Conservation (phyloP, 139 green algal genomes). For the Chlorella sp. region DNA sequence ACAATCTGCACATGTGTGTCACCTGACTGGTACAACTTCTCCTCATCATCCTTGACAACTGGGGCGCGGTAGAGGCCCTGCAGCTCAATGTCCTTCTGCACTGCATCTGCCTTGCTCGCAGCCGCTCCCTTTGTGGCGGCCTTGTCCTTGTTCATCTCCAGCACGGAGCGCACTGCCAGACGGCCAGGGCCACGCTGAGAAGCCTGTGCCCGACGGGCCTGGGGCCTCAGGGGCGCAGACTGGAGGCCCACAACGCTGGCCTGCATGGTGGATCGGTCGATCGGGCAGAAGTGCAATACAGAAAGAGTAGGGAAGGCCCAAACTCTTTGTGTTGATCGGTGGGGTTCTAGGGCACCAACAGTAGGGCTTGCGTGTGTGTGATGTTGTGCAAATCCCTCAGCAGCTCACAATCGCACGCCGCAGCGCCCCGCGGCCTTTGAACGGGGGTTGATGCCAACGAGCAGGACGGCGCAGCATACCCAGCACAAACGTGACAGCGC, state of each 20-base stretch:
- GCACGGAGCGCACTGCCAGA: constrained; percentile 13
- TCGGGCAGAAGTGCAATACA: neutral
- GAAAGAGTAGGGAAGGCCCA: neutral
- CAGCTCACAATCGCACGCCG: no score
- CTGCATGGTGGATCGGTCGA: neutral
- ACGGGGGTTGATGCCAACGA: no score
- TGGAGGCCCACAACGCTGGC: neutral
- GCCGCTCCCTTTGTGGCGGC: neutral
- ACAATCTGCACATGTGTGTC: neutral
- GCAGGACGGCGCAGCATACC: no score
- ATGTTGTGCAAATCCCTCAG: no score
- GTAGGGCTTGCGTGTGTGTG: no score
- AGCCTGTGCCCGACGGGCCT: no score
- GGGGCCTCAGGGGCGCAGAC: no score
- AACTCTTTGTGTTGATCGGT: neutral
- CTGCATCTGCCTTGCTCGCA: neutral
- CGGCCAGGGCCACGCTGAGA: neutral
- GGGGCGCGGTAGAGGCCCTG: neutral
- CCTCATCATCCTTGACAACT: constrained; percentile 16
- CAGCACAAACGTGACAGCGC: no score
- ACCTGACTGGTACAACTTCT: constrained; percentile 66
- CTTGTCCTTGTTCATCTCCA: constrained; percentile 29
- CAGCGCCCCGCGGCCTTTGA: no score
- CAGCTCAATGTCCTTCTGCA: neutral
- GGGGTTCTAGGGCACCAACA: neutral